Evolutionary conservation across 768 basidiomycete genomes (phyloP).

Genomic region (Termitomyces sp.): DNA sequence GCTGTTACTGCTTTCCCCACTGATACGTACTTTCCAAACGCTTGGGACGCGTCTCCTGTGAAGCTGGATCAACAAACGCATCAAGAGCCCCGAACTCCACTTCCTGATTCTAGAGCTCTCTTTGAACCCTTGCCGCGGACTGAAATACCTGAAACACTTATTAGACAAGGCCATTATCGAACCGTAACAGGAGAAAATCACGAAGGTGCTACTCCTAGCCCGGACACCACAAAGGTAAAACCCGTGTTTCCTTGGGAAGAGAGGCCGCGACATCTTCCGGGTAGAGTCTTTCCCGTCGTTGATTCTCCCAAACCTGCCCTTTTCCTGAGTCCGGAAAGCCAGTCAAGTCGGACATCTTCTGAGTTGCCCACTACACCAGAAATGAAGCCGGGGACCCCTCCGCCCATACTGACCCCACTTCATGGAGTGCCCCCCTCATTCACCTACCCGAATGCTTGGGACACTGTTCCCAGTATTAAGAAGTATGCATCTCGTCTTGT

Average conservation of each 20-base stretch:
- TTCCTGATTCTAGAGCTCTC: constrained; percentile 40
- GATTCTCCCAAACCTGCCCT: constrained; percentile 50
- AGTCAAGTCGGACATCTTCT: constrained; percentile 32
- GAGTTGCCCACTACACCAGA: constrained; percentile 32
- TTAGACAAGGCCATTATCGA: constrained; percentile 72
- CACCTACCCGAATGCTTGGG: constrained; percentile 81
- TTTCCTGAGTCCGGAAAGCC: constrained; percentile 34
- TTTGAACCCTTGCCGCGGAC: constrained; percentile 58
- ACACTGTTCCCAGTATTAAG: constrained; percentile 73
- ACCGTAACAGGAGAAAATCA: constrained; percentile 50
- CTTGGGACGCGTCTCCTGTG: constrained; percentile 70
- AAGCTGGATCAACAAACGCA: constrained; percentile 31
- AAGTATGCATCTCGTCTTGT: constrained; percentile 63
- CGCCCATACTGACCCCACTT: constrained; percentile 34
- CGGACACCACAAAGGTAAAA: constrained; percentile 70
- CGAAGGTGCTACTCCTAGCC: constrained; percentile 41
- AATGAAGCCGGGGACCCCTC: constrained; percentile 18
- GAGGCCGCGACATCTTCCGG: constrained; percentile 58
- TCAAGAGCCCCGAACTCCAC: constrained; percentile 28
- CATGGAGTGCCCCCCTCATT: constrained; percentile 53
- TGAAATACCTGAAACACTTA: constrained; percentile 59
- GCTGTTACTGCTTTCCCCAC: constrained; percentile 57
- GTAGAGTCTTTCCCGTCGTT: constrained; percentile 67
- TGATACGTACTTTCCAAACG: constrained; percentile 76
- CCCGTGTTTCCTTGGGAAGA: constrained; percentile 96